Evolutionary conservation across 139 green algal species (phyloP), one percentile per base, ranked within the genome.

Genomic region (Chlorella sp.): DNA sequence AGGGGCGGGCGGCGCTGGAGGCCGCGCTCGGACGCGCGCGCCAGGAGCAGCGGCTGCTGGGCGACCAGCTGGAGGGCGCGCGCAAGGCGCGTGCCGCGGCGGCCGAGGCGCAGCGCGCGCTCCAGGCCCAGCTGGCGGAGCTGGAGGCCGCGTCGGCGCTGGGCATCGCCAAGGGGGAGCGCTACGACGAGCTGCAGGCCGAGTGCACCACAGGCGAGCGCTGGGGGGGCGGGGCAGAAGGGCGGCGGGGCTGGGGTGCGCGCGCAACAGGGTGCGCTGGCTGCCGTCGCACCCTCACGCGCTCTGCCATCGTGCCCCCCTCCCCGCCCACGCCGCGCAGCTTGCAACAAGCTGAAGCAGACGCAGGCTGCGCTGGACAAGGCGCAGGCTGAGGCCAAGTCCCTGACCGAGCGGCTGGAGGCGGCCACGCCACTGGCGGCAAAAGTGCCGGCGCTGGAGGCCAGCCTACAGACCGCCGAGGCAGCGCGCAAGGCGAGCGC

Each of bases 91-190:
- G 58, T 56, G 72, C 56, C 7, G 65, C 59, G 25, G 69, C 55
- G 7, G 60, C 8, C n/a, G 6, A 42, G 12, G 72, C 73, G 25
- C 45, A 31, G 8, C 42, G 27, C 23, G 45, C 23, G 35, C 45
- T 81, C 65, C 67, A 53, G 53, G 43, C 71, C 45, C 78, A 69
- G 46, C 48, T 77, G 42, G 72, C 46, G 41, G 67, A 80, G 55
- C 36, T 67, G 42, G 73, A 80, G 67, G 78, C 51, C 12, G 50
- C 62, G 38, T 36, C 56, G 36, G 78, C 78, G 43, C 56, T 83
- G 42, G 72, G 80, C 40, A 79, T 83, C 21, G 78, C 78, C 14
- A 78, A 83, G 31, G 72, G 80, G 78, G 77, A 71, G 2, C 62
- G 74, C 29, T 74, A 79, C 3, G 63, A 73, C 21, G 73, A 79